Percentiles rank a stretch among this genome's conserved stretches.
These are phyloP conservation scores for Heterobasidion irregulare DNA, from an alignment of 1,284 basidiomycete genomes.

Conservation along the genomic window DNA sequence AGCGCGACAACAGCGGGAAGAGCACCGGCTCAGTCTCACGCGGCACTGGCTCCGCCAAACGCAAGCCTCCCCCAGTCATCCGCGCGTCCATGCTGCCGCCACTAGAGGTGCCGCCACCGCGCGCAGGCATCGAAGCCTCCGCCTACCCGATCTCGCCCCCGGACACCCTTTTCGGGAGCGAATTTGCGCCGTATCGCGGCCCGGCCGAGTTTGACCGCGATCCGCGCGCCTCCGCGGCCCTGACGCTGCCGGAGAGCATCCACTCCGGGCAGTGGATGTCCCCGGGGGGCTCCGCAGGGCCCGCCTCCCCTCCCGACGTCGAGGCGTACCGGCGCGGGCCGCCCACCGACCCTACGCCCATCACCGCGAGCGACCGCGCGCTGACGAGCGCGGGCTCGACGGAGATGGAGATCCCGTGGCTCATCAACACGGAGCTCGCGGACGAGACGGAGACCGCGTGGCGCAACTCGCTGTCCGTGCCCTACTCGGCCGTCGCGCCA, in stretches of 20 bases:
- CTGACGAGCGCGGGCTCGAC: neutral
- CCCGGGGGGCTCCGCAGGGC: neutral
- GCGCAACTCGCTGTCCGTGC: neutral
- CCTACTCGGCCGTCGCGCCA: too few species aligned
- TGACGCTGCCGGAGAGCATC: neutral
- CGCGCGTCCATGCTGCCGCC: too few species aligned
- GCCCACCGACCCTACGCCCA: neutral
- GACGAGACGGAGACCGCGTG: conserved; percentile 1
- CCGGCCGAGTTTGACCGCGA: too few species aligned
- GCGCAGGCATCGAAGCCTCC: too few species aligned
- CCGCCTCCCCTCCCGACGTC: neutral
- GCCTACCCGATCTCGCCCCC: too few species aligned
- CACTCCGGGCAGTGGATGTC: conserved; percentile 2
- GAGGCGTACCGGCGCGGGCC: conserved; percentile 1
- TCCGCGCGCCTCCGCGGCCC: neutral
- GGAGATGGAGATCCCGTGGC: conserved; percentile 6
- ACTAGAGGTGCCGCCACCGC: too few species aligned
- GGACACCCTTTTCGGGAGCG: too few species aligned
- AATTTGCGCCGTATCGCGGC: too few species aligned
- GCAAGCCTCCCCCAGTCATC: neutral
- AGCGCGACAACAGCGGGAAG: neutral
- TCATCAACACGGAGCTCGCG: conserved; percentile 2
- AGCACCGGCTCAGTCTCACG: neutral
- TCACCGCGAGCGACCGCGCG: neutral
- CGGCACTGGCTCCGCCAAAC: neutral